Evolutionary conservation across 2,329 filamentous ascomycete genomes (phyloP).

Genomic region (Conoideocrella luteorostrata): DNA sequence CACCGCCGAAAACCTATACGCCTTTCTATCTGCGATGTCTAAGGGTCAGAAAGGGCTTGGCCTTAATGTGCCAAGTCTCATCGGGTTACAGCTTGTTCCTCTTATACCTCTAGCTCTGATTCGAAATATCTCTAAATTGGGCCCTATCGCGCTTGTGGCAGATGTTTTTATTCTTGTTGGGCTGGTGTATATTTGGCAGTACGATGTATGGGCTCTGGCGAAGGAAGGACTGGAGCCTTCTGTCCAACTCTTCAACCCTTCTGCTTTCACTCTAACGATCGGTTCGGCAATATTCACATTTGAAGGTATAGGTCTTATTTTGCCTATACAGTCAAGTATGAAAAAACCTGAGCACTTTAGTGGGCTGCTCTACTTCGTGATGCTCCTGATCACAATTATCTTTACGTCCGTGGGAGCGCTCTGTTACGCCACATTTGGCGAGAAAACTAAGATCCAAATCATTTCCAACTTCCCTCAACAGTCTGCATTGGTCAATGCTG

Average conservation of each 20-base stretch:
- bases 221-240: constrained; percentile 50
- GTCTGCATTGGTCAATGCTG: constrained; percentile 65
- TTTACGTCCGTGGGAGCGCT: constrained; percentile 68
- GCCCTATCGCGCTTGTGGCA: constrained; percentile 60
- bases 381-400: constrained; percentile 66
- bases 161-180: constrained; percentile 68
- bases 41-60: constrained; percentile 42
- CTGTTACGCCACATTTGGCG: constrained; percentile 68
- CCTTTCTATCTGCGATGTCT: constrained; percentile 59
- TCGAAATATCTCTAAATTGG: constrained; percentile 69
- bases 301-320: constrained; percentile 69
- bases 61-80: constrained; percentile 47
- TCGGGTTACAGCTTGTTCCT: constrained; percentile 57
- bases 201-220: constrained; percentile 53
- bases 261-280: constrained; percentile 62
- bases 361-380: constrained; percentile 59
- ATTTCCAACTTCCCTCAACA: constrained; percentile 70
- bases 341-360: constrained; percentile 61
- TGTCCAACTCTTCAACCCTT: constrained; percentile 64
- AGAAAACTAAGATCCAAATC: constrained; percentile 63
- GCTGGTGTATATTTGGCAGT: constrained; percentile 67
- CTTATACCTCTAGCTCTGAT: constrained; percentile 64
- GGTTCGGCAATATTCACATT: constrained; percentile 73
- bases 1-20: constrained; percentile 65
- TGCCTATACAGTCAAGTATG: constrained; percentile 74